These are phyloP conservation scores for Mycena floridula DNA, from an alignment of 768 basidiomycete genomes.

Conservation along the genomic window DNA sequence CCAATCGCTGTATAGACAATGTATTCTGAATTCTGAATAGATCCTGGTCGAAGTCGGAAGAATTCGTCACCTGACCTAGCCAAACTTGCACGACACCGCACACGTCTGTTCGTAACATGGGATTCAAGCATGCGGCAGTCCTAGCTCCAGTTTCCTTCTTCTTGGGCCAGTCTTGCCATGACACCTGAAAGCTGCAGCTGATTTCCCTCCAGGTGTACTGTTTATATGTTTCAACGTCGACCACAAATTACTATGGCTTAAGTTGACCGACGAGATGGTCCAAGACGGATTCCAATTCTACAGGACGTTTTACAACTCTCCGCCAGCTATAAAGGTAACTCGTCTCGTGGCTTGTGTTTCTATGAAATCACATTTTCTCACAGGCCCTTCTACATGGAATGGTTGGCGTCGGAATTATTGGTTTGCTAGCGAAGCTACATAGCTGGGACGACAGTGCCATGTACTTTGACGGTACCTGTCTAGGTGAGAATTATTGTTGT, in stretches of 20 bases:
- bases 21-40: not conserved
- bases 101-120: slow-evolving; percentile 44
- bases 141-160: slow-evolving; percentile 87
- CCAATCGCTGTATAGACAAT: not conserved
- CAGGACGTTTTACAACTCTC: slow-evolving; percentile 87
- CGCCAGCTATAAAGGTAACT: slow-evolving; percentile 89
- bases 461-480: slow-evolving; percentile 88
- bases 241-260: slow-evolving; percentile 73
- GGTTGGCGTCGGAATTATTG: slow-evolving; percentile 70
- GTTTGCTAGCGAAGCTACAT: slow-evolving; percentile 73
- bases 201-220: slow-evolving; percentile 50
- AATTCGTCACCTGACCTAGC: not conserved
- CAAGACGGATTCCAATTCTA: slow-evolving; percentile 87
- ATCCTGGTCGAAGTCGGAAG: not conserved
- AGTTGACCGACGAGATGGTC: slow-evolving; percentile 55
- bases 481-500: slow-evolving; percentile 48
- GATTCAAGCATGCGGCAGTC: slow-evolving; percentile 86
- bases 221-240: slow-evolving; percentile 87
- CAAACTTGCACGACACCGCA: not conserved
- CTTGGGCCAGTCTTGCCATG: slow-evolving; percentile 51
- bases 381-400: slow-evolving; percentile 87
- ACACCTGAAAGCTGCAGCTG: not conserved
- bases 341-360: slow-evolving; percentile 11
- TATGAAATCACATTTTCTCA: slow-evolving; percentile 2
- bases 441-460: slow-evolving; percentile 90